phyloP scores from a whole-genome alignment of 148 eudicot genomes.

The Selenicereus undatus region DNA sequence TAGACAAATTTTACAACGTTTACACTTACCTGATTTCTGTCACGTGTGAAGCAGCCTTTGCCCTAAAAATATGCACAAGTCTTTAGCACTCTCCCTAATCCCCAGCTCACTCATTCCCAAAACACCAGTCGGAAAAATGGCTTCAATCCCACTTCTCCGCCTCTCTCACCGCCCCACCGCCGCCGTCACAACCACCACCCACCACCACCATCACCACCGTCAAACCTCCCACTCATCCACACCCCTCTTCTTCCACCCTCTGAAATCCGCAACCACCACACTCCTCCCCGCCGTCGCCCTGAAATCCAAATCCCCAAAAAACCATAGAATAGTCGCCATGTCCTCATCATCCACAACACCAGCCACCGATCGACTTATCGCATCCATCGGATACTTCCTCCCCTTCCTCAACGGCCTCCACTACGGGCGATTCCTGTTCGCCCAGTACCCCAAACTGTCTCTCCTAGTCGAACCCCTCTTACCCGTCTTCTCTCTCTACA shows the following conservation, averaged over 20 bases:
- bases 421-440: slow-evolving; percentile 72
- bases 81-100: background rate
- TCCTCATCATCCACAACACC: slow-evolving; percentile 54
- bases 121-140: background rate
- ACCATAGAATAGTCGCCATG: background rate
- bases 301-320: slow-evolving; percentile 4
- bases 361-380: slow-evolving; percentile 67
- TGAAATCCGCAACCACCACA: slow-evolving; percentile 22
- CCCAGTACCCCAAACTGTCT: slow-evolving; percentile 54
- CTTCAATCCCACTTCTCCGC: slow-evolving; percentile 60
- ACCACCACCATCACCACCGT: slow-evolving; percentile 10
- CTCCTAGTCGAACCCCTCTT: slow-evolving; percentile 50
- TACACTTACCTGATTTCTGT: too few relatives aligned
- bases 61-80: too few relatives aligned
- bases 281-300: slow-evolving; percentile 7
- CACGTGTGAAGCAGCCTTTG: too few relatives aligned
- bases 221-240: background rate
- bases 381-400: slow-evolving; percentile 64
- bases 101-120: slow-evolving; percentile 4
- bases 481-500: slow-evolving; percentile 59
- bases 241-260: slow-evolving; percentile 32
- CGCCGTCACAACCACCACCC: slow-evolving; percentile 22
- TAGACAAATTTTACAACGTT: too few relatives aligned
- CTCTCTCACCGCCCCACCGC: slow-evolving; percentile 48
- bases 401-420: slow-evolving; percentile 83